Conservation (phyloP, 805 yeast species). For the Metschnikowia picachoensis region DNA sequence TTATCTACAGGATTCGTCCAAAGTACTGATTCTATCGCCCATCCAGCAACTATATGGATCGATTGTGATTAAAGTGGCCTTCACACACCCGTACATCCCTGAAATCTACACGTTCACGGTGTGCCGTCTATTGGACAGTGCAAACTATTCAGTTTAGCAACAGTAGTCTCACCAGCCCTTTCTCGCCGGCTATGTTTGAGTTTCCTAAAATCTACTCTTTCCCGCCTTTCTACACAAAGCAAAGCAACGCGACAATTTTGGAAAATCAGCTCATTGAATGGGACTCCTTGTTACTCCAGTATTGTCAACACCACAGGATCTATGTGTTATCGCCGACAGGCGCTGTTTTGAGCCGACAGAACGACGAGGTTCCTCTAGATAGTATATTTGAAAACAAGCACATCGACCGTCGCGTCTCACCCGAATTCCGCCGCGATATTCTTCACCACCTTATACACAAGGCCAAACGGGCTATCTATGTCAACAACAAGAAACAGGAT, state of each 20-base stretch:
- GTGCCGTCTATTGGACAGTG: not conserved
- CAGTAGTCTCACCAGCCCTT: too few relatives aligned
- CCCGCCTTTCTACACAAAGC: slow-evolving; percentile 91
- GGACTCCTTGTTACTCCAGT: slow-evolving; percentile 59
- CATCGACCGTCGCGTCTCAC: slow-evolving; percentile 52
- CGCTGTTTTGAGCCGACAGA: slow-evolving; percentile 26
- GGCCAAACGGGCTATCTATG: slow-evolving; percentile 52
- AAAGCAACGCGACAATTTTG: slow-evolving; percentile 77
- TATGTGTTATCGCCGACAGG: slow-evolving; percentile 29
- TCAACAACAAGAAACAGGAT: slow-evolving; percentile 49
- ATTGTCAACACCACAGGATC: slow-evolving; percentile 52
- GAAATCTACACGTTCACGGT: not conserved
- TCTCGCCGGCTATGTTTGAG: slow-evolving; percentile 17
- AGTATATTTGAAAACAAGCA: slow-evolving; percentile 47
- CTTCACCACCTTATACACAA: slow-evolving; percentile 52
- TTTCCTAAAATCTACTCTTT: slow-evolving; percentile 51
- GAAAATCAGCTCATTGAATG: slow-evolving; percentile 77
- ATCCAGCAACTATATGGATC: too few relatives aligned
- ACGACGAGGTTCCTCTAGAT: slow-evolving; percentile 3
- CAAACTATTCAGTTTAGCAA: too few relatives aligned
- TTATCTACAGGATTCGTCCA: too few relatives aligned
- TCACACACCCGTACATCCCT: slow-evolving; percentile 1
- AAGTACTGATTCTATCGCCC: too few relatives aligned
- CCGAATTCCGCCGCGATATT: slow-evolving; percentile 53
- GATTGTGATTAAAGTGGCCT: not conserved